These are phyloP conservation scores for Panicum miliaceum DNA, from an alignment of 176 grass and related monocot genomes.

Conservation along the genomic window DNA sequence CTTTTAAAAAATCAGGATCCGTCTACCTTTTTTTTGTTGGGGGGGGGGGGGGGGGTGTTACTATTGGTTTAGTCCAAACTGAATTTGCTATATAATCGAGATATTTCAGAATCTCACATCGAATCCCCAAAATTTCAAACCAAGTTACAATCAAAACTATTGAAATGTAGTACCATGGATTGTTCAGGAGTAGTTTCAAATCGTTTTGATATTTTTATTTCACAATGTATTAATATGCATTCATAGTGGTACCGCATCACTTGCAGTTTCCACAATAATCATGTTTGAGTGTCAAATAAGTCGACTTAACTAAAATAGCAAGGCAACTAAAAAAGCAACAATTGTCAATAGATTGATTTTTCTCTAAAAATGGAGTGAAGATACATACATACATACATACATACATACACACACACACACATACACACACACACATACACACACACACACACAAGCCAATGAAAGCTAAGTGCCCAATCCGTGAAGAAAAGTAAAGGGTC, in stretches of 20 bases:
- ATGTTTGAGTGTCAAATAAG: background rate
- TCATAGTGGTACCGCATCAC: background rate
- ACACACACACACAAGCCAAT: too few relatives aligned
- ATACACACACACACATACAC: too few relatives aligned
- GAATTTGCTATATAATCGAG: too few relatives aligned
- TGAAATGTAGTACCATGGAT: background rate
- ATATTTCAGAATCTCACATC: background rate
- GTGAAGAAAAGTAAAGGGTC: background rate
- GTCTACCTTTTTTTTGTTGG: too few relatives aligned
- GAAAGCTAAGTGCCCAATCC: conserved; percentile 4
- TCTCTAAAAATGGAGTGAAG: background rate
- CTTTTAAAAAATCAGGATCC: too few relatives aligned
- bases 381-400: too few relatives aligned
- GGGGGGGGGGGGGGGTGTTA: too few relatives aligned
- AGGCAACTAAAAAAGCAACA: background rate
- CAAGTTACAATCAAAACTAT: background rate
- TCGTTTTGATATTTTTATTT: background rate
- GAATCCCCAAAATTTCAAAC: background rate
- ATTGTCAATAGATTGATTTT: background rate
- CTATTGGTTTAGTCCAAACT: too few relatives aligned
- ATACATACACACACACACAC: too few relatives aligned
- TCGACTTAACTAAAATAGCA: background rate
- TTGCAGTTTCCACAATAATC: background rate
- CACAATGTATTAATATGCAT: background rate
- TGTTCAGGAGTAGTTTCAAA: background rate